Evolutionary conservation across 805 yeast genomes (phyloP).

Genomic region (Zygoascus biomembranicola): DNA sequence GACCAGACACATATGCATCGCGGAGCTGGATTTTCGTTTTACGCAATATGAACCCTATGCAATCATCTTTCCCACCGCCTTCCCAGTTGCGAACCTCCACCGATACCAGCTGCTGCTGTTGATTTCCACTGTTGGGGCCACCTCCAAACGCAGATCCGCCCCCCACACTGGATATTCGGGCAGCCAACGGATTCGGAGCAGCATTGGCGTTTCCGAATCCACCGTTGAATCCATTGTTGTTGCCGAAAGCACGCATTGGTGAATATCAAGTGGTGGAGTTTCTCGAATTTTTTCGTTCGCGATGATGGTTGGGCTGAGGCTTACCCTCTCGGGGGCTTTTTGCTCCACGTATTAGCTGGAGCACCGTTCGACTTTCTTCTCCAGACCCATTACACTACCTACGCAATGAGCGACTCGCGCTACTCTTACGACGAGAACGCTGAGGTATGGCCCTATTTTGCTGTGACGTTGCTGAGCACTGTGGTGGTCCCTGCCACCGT

Average conservation of each 20-base stretch:
- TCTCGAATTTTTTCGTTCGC: background rate
- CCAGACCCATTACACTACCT: background rate
- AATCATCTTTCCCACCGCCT: conserved; percentile 62
- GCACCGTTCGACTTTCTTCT: background rate
- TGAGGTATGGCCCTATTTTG: conserved; percentile 90
- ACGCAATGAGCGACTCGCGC: conserved; percentile 41
- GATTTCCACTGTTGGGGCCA: conserved; percentile 20
- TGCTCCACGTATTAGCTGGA: too few relatives aligned
- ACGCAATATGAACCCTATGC: conserved; percentile 60
- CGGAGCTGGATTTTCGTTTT: conserved; percentile 50
- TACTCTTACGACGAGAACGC: conserved; percentile 82
- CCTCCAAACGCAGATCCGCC: conserved; percentile 17
- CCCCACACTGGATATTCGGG: background rate
- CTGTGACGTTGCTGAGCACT: conserved; percentile 60
- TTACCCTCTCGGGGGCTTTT: too few relatives aligned
- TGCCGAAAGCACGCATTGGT: conserved; percentile 1
- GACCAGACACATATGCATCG: conserved; percentile 48
- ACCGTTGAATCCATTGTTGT: background rate
- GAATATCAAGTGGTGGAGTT: background rate
- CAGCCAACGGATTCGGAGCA: background rate
- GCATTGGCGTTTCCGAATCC: background rate
- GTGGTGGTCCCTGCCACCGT: conserved; percentile 58
- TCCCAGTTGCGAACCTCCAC: conserved; percentile 76
- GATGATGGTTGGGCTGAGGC: too few relatives aligned
- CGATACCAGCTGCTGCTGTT: conserved; percentile 19